Percentiles rank a stretch among this genome's conserved stretches.
Conservation (phyloP, 805 yeast genomes). For the Sugiyamaella marilandica region DNA sequence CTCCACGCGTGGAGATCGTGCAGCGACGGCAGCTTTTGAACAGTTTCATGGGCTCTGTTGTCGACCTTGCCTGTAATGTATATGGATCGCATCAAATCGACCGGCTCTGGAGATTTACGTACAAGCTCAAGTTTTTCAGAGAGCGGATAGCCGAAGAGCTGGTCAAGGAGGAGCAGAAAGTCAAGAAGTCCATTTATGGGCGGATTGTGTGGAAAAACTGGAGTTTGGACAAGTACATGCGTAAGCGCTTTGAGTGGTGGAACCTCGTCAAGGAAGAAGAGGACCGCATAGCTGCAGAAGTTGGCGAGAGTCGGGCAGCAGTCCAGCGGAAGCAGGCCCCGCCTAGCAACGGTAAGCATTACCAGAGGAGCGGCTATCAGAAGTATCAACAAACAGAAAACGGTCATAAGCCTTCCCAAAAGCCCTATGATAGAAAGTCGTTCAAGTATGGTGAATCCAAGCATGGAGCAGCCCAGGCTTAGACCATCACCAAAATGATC, state of each 20-base stretch:
- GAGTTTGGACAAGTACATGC: constrained; percentile 72
- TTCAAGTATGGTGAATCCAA: neutral
- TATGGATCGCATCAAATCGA: constrained; percentile 92
- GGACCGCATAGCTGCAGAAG: constrained; percentile 17
- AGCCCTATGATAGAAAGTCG: neutral
- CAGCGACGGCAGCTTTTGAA: constrained; percentile 68
- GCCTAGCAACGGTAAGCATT: neutral
- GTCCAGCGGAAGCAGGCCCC: constrained; percentile 4
- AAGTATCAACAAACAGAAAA: neutral
- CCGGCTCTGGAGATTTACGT: constrained; percentile 73
- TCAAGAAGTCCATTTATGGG: constrained; percentile 85
- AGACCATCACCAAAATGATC: too few species aligned
- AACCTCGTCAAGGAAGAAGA: constrained; percentile 31
- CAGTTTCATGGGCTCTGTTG: constrained; percentile 49
- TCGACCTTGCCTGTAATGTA: constrained; percentile 68
- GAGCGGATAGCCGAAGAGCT: constrained; percentile 78
- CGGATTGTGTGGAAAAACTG: constrained; percentile 93
- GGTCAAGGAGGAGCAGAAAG: constrained; percentile 50
- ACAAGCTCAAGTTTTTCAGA: constrained; percentile 72
- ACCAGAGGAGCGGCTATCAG: neutral
- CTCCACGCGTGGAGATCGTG: constrained; percentile 43
- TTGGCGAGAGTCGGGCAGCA: constrained; percentile 1
- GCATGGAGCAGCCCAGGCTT: neutral
- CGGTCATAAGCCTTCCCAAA: neutral
- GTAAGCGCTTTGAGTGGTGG: constrained; percentile 84